phyloP scores from a whole-genome alignment of 371 early-diverging fungal species.

The Apophysomyces ossiformis region DNA sequence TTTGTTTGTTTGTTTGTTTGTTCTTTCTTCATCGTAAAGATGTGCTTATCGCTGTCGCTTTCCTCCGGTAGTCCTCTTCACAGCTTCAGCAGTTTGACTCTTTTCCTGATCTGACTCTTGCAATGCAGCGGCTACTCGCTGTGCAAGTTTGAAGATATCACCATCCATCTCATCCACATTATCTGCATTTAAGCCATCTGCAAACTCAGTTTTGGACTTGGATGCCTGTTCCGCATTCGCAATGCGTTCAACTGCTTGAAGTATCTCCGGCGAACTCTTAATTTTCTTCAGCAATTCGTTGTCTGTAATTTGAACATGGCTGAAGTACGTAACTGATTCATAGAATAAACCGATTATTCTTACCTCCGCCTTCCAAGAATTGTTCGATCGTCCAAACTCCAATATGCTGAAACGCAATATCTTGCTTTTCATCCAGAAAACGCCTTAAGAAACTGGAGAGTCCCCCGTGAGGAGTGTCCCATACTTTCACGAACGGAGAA shows the following conservation, averaged over 20 bases:
- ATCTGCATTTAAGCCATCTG: constrained; percentile 23
- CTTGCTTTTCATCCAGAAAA: constrained; percentile 72
- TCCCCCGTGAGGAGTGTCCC: constrained; percentile 72
- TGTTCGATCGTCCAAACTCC: constrained; percentile 92
- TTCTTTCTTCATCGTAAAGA: neutral
- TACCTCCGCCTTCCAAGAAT: constrained; percentile 73
- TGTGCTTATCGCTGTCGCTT: constrained; percentile 12
- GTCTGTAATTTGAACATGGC: constrained; percentile 19
- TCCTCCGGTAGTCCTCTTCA: constrained; percentile 5
- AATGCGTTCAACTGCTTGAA: constrained; percentile 41
- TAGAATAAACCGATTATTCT: constrained; percentile 2
- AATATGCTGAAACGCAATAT: constrained; percentile 81
- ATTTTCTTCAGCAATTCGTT: constrained; percentile 36
- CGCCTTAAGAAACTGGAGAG: constrained; percentile 73
- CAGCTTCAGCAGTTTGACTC: neutral
- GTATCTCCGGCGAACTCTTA: constrained; percentile 35
- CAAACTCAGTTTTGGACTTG: constrained; percentile 19
- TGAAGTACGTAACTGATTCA: neutral
- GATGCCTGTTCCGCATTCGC: constrained; percentile 25
- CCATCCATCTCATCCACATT: constrained; percentile 46
- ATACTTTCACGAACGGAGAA: constrained; percentile 67
- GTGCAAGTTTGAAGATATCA: constrained; percentile 48
- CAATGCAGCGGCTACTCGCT: constrained; percentile 37
- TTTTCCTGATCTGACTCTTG: constrained; percentile 17
- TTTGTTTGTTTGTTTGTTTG: neutral